These are phyloP conservation scores for Ambrosia artemisiifolia DNA, from an alignment of 129 eudicot genomes.

Conservation along the genomic window DNA sequence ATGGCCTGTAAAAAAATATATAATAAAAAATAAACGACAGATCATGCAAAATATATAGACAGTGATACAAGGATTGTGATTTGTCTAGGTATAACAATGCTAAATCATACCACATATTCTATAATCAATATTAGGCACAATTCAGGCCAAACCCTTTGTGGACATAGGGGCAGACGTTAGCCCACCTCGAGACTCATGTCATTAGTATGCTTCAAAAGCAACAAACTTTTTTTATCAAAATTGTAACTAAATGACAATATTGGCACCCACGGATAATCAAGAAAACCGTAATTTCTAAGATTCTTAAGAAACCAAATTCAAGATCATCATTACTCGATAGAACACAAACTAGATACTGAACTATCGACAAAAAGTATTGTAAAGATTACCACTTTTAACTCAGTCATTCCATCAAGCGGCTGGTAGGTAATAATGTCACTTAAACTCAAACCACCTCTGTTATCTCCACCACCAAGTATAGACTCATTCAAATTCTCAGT, in stretches of 20 bases:
- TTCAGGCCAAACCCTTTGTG: too few species aligned
- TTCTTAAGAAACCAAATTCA: background rate
- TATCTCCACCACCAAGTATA: conserved; percentile 23
- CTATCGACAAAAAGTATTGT: background rate
- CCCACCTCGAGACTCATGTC: background rate
- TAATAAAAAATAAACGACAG: background rate
- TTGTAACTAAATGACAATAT: background rate
- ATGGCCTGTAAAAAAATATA: conserved; percentile 59
- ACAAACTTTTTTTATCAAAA: conserved; percentile 12
- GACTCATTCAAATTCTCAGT: conserved; percentile 44
- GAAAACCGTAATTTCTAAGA: background rate
- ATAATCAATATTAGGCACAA: too few species aligned
- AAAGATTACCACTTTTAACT: conserved; percentile 72
- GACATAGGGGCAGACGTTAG: background rate
- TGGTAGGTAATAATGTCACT: conserved; percentile 79
- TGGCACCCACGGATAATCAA: background rate
- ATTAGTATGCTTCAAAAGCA: background rate
- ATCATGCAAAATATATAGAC: background rate
- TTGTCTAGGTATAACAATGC: background rate
- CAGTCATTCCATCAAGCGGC: conserved; percentile 71
- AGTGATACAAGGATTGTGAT: background rate
- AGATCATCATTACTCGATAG: background rate
- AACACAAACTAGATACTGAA: background rate
- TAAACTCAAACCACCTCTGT: conserved; percentile 34
- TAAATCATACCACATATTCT: background rate